phyloP scores from a whole-genome alignment of 495 filamentous ascomycete species.

The Aspergillus leporis region DNA sequence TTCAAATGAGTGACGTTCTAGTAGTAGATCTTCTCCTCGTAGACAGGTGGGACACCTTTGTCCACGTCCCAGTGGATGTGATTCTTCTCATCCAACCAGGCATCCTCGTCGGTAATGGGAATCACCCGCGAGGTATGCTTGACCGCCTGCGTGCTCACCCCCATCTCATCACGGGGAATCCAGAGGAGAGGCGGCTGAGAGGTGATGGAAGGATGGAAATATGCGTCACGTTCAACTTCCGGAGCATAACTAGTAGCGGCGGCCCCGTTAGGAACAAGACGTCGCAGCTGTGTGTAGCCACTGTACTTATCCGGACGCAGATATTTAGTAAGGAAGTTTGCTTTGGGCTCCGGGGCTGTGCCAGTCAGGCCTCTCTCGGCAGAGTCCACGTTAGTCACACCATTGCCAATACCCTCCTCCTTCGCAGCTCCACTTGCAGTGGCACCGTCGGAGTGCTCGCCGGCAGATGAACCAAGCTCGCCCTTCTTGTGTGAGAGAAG shows the following conservation, averaged over 20 bases:
- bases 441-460: slow-evolving; percentile 31
- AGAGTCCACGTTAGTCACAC: slow-evolving; percentile 34
- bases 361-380: slow-evolving; percentile 37
- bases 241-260: slow-evolving; percentile 54
- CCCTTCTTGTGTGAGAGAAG: slow-evolving; percentile 48
- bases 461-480: slow-evolving; percentile 19
- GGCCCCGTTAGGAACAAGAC: slow-evolving; percentile 62
- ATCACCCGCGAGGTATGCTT: slow-evolving; percentile 69
- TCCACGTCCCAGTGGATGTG: slow-evolving; percentile 75
- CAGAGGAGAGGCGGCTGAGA: slow-evolving; percentile 71
- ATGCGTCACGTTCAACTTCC: slow-evolving; percentile 67
- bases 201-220: slow-evolving; percentile 71
- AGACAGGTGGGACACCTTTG: slow-evolving; percentile 73
- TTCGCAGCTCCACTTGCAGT: slow-evolving; percentile 21
- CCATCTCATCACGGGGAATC: slow-evolving; percentile 77
- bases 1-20: slow-evolving; percentile 5
- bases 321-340: slow-evolving; percentile 66
- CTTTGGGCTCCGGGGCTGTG: slow-evolving; percentile 41
- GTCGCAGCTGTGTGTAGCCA: slow-evolving; percentile 71
- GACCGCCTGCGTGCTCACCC: slow-evolving; percentile 77
- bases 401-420: slow-evolving; percentile 29
- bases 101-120: slow-evolving; percentile 80
- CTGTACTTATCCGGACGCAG: slow-evolving; percentile 76
- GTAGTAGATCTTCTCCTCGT: slow-evolving; percentile 62
- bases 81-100: slow-evolving; percentile 76